Evolutionary conservation across 78 protist species (phyloP).

Genomic region (Protostelium mycophagum): DNA sequence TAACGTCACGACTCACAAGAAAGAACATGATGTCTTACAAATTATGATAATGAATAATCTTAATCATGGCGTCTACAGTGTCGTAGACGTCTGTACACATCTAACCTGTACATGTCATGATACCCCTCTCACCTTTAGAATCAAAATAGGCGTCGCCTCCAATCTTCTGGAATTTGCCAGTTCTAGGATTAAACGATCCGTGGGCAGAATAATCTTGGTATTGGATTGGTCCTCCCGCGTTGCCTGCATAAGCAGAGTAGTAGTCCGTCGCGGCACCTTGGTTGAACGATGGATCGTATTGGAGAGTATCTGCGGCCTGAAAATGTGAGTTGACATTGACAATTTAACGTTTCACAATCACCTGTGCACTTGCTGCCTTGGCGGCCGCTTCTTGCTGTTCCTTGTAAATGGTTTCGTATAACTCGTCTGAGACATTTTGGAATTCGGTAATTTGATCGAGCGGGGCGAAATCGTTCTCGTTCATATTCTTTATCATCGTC

Average conservation of each 20-base stretch:
- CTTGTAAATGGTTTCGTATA: neutral
- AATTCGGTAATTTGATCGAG: neutral
- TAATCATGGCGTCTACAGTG: no score
- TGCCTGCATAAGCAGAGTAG: no score
- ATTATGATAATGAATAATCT: no score
- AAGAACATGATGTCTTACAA: no score
- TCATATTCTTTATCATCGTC: neutral
- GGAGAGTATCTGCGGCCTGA: no score
- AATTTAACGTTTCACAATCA: no score
- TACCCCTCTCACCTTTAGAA: neutral
- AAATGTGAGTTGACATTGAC: no score
- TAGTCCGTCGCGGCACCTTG: neutral
- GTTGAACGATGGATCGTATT: neutral
- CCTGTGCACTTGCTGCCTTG: neutral
- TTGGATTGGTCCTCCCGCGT: neutral
- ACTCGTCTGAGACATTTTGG: neutral
- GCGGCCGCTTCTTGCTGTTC: neutral
- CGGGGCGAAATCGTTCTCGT: neutral
- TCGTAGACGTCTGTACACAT: no score
- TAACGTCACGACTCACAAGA: neutral
- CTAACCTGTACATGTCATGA: no score
- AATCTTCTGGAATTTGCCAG: neutral
- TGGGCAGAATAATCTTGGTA: neutral
- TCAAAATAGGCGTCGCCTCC: neutral
- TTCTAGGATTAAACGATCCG: neutral